A percentile compares a stretch with the other conserved stretches of the same genome.
phyloP scores from a whole-genome alignment of 1,284 basidiomycete species.

The Tilletia caries region DNA sequence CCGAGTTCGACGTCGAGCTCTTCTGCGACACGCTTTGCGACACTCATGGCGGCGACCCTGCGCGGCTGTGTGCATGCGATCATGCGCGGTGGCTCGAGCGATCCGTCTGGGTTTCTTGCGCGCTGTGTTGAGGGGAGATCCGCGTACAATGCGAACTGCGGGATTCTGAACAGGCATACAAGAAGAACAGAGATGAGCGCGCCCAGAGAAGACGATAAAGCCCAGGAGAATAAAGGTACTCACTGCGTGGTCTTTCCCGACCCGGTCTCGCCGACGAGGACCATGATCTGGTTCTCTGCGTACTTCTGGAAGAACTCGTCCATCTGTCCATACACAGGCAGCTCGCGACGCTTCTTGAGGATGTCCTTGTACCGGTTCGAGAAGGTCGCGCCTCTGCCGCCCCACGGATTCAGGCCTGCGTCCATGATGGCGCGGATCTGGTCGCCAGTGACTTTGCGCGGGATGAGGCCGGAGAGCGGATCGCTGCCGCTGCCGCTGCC shows the following conservation, averaged over 20 bases:
- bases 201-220: background rate
- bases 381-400: slow-evolving; percentile 61
- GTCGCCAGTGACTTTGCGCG: slow-evolving; percentile 69
- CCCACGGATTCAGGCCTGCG: slow-evolving; percentile 84
- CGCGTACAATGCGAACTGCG: slow-evolving; percentile 90
- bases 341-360: slow-evolving; percentile 73
- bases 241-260: slow-evolving; percentile 98
- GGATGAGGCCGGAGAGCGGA: slow-evolving; percentile 73
- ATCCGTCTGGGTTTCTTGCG: slow-evolving; percentile 38
- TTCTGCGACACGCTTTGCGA: slow-evolving; percentile 95
- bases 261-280: slow-evolving; percentile 97
- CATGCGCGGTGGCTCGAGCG: slow-evolving; percentile 68
- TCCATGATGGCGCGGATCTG: slow-evolving; percentile 74
- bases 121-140: slow-evolving; percentile 72
- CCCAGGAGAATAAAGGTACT: slow-evolving; percentile 25
- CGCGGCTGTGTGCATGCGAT: slow-evolving; percentile 97
- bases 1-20: slow-evolving; percentile 95
- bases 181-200: background rate
- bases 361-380: slow-evolving; percentile 81
- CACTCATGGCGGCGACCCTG: slow-evolving; percentile 95
- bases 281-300: slow-evolving; percentile 78
- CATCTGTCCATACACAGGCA: slow-evolving; percentile 93
- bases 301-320: slow-evolving; percentile 85
- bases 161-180: slow-evolving; percentile 63
- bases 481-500: slow-evolving; percentile 25